These are phyloP conservation scores for Nakataea oryzae DNA, from an alignment of 2,329 filamentous ascomycete species.

Conservation along the genomic window DNA sequence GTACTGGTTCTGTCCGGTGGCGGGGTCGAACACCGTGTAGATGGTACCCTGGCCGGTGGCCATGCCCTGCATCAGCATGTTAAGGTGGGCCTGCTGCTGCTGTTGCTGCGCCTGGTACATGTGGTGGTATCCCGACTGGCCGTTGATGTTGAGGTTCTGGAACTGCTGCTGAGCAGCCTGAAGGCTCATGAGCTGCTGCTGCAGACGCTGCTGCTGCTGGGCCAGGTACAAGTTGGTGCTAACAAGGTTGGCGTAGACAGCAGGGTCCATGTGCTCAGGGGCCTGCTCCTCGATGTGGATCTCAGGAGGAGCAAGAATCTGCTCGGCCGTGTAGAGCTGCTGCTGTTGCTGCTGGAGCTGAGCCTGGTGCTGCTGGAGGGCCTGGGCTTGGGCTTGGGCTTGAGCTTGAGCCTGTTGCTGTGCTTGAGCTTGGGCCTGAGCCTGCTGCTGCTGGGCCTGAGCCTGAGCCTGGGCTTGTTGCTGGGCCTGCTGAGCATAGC, in stretches of 20 bases:
- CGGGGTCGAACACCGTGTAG: constrained; percentile 74
- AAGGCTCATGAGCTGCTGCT: constrained; percentile 81
- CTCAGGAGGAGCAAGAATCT: constrained; percentile 75
- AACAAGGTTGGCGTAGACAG: constrained; percentile 77
- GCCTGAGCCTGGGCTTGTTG: not conserved
- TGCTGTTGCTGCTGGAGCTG: constrained; percentile 19
- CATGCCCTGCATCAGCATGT: constrained; percentile 33
- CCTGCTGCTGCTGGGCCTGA: not conserved
- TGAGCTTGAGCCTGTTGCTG: constrained; percentile 9
- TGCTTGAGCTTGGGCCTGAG: constrained; percentile 4
- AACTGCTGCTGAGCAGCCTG: constrained; percentile 78
- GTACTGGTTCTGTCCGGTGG: constrained; percentile 75
- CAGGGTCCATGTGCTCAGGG: constrained; percentile 72
- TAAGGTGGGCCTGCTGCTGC: constrained; percentile 44
- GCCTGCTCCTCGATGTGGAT: constrained; percentile 62
- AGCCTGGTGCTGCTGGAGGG: constrained; percentile 1
- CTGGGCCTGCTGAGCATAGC: not conserved
- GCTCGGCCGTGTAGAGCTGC: constrained; percentile 69
- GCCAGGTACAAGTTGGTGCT: constrained; percentile 87
- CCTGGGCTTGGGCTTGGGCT: constrained; percentile 8
- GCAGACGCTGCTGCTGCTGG: constrained; percentile 87
- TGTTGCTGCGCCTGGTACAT: constrained; percentile 31
- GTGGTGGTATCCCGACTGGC: constrained; percentile 36
- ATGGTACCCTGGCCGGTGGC: constrained; percentile 60
- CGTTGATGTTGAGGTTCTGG: constrained; percentile 63